These are phyloP conservation scores for Coriolopsis trogii DNA, from an alignment of 1,284 basidiomycete genomes.

Conservation along the genomic window DNA sequence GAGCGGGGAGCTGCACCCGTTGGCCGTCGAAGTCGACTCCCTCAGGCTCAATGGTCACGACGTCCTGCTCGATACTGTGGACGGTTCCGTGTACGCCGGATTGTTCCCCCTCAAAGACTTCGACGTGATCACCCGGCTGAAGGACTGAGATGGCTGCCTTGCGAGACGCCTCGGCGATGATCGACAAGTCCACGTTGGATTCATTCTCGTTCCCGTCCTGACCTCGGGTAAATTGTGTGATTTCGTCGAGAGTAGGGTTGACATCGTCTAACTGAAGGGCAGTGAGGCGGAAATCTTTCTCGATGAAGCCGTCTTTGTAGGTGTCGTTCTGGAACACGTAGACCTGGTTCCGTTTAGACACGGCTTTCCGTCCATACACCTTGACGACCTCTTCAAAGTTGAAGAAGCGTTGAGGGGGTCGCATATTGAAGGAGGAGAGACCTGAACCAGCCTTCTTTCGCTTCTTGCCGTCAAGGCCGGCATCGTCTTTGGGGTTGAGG, in stretches of 20 bases:
- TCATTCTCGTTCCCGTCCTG: slow-evolving; percentile 68
- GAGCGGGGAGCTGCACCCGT: slow-evolving; percentile 85
- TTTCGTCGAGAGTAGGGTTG: slow-evolving; percentile 95
- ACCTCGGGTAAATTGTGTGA: slow-evolving; percentile 84
- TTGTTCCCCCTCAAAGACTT: slow-evolving; percentile 97
- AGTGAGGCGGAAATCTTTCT: slow-evolving; percentile 92
- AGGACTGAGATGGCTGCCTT: slow-evolving; percentile 88
- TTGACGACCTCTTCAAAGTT: slow-evolving; percentile 92
- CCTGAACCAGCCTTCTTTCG: slow-evolving; percentile 65
- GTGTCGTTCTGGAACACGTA: slow-evolving; percentile 93
- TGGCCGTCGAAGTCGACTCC: slow-evolving; percentile 85
- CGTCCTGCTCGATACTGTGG: slow-evolving; percentile 86
- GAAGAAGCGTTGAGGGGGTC: slow-evolving; percentile 93
- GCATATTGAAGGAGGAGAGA: slow-evolving; percentile 52
- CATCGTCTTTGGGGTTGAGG: slow-evolving; percentile 86
- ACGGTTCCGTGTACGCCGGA: slow-evolving; percentile 92
- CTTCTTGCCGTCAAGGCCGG: slow-evolving; percentile 64
- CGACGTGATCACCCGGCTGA: slow-evolving; percentile 97
- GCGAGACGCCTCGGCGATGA: slow-evolving; percentile 87
- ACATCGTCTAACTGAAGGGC: slow-evolving; percentile 87
- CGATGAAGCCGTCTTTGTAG: slow-evolving; percentile 93
- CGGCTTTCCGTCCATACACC: slow-evolving; percentile 80
- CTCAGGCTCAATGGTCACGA: slow-evolving; percentile 83
- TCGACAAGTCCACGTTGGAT: slow-evolving; percentile 71
- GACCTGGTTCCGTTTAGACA: slow-evolving; percentile 71